phyloP scores from a whole-genome alignment of 257 asterid species.

The Capsicum baccatum region DNA sequence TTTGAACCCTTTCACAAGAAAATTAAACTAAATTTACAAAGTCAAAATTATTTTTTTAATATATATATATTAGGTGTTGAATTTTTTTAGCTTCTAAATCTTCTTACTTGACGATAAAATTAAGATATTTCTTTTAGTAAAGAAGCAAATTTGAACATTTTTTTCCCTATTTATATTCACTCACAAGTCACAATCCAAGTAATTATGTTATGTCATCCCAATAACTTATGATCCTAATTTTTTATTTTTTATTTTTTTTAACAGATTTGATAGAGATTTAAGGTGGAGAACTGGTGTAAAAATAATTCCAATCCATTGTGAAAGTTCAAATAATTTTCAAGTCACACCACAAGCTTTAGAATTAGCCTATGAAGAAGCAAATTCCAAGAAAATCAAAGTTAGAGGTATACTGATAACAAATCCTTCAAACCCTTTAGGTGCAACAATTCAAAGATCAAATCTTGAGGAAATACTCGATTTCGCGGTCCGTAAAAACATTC shows the following conservation, averaged over 20 bases:
- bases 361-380: slow-evolving; percentile 46
- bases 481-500: slow-evolving; percentile 43
- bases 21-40: neutral
- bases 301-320: slow-evolving; percentile 51
- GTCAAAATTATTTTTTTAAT: too few relatives aligned
- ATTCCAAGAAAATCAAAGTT: slow-evolving; percentile 42
- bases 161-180: neutral
- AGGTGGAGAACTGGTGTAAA: slow-evolving; percentile 63
- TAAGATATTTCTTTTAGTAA: neutral
- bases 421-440: slow-evolving; percentile 59
- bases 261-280: slow-evolving; percentile 60
- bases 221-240: neutral
- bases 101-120: neutral
- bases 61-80: neutral
- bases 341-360: slow-evolving; percentile 46
- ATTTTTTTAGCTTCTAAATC: neutral
- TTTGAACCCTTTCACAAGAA: fast-evolving
- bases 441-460: slow-evolving; percentile 43
- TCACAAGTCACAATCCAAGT: neutral
- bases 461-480: slow-evolving; percentile 46
- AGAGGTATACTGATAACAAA: slow-evolving; percentile 55
- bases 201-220: neutral
- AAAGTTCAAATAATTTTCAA: slow-evolving; percentile 53
- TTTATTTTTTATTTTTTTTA: neutral
- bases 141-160: neutral